These are phyloP conservation scores for Arthrocladium fulminans DNA, from an alignment of 2,329 filamentous ascomycete species.

Conservation along the genomic window DNA sequence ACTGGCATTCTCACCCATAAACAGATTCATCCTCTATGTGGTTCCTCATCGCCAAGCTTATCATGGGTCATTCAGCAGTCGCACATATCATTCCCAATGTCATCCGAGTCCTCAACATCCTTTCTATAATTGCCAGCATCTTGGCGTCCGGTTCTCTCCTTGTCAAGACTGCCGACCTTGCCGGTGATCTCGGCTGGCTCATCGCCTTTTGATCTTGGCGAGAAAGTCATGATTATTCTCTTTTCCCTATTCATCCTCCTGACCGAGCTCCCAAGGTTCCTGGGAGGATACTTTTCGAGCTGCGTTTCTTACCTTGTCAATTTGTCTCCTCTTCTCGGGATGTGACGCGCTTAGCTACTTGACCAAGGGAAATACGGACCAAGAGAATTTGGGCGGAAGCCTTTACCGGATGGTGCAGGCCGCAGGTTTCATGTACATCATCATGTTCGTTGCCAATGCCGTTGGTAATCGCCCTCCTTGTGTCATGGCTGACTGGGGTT, in stretches of 20 bases:
- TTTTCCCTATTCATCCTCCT: neutral
- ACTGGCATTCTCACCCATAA: neutral
- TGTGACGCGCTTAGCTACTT: conserved; percentile 6
- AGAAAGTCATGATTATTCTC: conserved; percentile 6
- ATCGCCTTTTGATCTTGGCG: conserved; percentile 6
- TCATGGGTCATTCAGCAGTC: conserved; percentile 6
- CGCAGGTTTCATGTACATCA: conserved; percentile 3
- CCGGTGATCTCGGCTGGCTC: neutral
- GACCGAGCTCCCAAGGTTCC: conserved; percentile 1
- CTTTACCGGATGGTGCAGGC: conserved; percentile 6
- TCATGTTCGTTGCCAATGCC: conserved; percentile 3
- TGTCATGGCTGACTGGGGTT: too few relatives aligned
- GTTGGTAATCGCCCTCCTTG: too few relatives aligned
- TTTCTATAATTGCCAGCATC: conserved; percentile 2
- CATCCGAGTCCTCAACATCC: conserved; percentile 8
- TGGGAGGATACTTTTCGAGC: neutral
- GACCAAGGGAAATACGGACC: conserved; percentile 4
- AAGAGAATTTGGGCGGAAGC: conserved; percentile 3
- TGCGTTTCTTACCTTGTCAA: neutral
- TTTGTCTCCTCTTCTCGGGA: conserved; percentile 1
- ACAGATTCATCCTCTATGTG: neutral
- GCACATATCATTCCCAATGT: conserved; percentile 5
- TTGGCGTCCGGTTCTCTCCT: conserved; percentile 1
- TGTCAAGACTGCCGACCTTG: conserved; percentile 6
- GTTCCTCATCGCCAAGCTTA: neutral